Evolutionary conservation across 2,329 filamentous ascomycete genomes (phyloP).

Genomic region (Trichoderma sp.): DNA sequence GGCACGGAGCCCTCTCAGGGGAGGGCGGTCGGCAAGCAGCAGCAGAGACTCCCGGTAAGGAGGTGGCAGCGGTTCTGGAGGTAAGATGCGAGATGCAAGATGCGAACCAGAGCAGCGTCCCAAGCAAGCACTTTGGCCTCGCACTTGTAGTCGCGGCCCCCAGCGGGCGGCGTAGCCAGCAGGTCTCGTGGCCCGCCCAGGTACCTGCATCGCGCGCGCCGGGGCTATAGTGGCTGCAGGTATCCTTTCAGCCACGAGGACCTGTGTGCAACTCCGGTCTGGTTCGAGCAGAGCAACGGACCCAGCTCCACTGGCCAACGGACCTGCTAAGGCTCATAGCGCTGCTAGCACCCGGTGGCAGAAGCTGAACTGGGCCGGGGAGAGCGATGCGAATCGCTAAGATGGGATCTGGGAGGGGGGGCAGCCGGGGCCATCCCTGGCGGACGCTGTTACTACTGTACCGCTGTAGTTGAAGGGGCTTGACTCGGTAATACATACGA

Average conservation of each 20-base stretch:
- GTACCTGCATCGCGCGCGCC: neutral
- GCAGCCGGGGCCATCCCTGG: conserved; percentile 1
- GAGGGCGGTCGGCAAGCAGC: neutral
- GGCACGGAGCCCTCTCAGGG: conserved; percentile 14
- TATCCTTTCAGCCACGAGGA: conserved; percentile 6
- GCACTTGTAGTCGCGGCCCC: conserved; percentile 1
- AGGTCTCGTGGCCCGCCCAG: conserved; percentile 3
- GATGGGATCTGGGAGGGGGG: conserved; percentile 6
- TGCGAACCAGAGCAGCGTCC: neutral
- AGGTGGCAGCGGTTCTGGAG: conserved; percentile 12
- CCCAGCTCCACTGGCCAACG: neutral
- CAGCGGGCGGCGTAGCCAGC: neutral
- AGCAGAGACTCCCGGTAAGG: neutral
- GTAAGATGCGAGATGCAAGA: conserved; percentile 19
- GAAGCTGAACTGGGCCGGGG: conserved; percentile 18
- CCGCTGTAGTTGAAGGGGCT: neutral
- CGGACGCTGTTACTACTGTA: neutral
- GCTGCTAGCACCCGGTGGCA: neutral
- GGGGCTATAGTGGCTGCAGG: neutral
- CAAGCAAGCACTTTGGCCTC: conserved; percentile 14
- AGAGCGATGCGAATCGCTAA: conserved; percentile 10
- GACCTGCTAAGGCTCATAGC: neutral
- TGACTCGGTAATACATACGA: neutral
- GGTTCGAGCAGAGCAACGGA: neutral
- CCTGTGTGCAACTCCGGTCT: neutral